A percentile compares a stretch with the other conserved stretches of the same genome.
phyloP scores from a whole-genome alignment of 2,329 filamentous ascomycete genomes.

The Monosporascus sp. region DNA sequence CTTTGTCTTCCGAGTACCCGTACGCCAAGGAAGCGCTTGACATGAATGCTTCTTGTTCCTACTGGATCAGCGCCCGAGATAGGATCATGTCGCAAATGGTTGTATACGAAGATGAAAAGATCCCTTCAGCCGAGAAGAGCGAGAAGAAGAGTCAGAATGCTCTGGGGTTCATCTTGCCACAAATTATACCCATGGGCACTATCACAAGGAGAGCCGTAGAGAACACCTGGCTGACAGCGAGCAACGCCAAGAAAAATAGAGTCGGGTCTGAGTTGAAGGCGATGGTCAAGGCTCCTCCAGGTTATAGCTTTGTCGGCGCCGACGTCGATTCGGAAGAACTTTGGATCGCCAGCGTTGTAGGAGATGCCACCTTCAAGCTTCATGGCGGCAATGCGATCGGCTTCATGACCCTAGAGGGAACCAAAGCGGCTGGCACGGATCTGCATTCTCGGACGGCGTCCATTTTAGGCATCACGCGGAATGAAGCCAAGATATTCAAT shows the following conservation, averaged over 20 bases:
- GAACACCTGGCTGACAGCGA: conserved; percentile 96
- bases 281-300: conserved; percentile 87
- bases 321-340: conserved; percentile 97
- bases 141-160: conserved; percentile 17
- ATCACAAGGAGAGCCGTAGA: conserved; percentile 92
- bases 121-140: conserved; percentile 14
- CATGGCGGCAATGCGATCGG: conserved; percentile 96
- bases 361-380: conserved; percentile 89
- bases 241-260: conserved; percentile 92
- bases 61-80: conserved; percentile 96
- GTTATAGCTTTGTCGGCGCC: conserved; percentile 90
- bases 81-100: conserved; percentile 94
- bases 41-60: conserved; percentile 98
- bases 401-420: conserved; percentile 98
- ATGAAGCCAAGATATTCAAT: conserved; percentile 96
- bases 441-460: conserved; percentile 88
- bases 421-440: conserved; percentile 89
- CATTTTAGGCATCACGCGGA: conserved; percentile 89
- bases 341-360: conserved; percentile 95
- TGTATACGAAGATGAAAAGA: conserved; percentile 68
- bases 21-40: conserved; percentile 94
- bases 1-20: conserved; percentile 76
- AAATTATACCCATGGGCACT: conserved; percentile 97
- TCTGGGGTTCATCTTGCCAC: conserved; percentile 84
- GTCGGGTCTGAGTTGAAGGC: conserved; percentile 96